Evolutionary conservation across 495 filamentous ascomycete species (phyloP).

Genomic region (Neurospora terricola): DNA sequence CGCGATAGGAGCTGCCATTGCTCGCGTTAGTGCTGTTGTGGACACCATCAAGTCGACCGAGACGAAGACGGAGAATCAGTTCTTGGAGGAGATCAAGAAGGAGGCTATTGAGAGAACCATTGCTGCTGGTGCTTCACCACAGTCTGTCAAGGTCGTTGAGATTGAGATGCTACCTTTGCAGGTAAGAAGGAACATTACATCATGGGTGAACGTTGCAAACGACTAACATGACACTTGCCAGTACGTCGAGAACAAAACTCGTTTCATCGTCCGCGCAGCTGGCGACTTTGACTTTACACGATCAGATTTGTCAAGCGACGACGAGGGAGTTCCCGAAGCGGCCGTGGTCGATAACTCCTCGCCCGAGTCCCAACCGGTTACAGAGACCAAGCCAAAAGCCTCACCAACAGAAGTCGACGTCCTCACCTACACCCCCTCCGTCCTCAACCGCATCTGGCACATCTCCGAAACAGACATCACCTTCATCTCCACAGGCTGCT

Average conservation of each 20-base stretch:
- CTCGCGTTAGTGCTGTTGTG: slow-evolving; percentile 38
- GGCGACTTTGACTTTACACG: slow-evolving; percentile 40
- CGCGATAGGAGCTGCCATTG: slow-evolving; percentile 47
- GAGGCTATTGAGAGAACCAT: slow-evolving; percentile 24
- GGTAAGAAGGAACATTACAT: slow-evolving; percentile 1
- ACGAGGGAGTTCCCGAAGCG: background rate
- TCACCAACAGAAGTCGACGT: slow-evolving; percentile 27
- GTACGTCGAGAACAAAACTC: slow-evolving; percentile 42
- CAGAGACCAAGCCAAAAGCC: slow-evolving; percentile 4
- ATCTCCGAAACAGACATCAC: slow-evolving; percentile 44
- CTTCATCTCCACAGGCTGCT: slow-evolving; percentile 50
- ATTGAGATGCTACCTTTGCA: slow-evolving; percentile 14
- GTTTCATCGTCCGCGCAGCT: slow-evolving; percentile 40
- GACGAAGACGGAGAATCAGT: slow-evolving; percentile 14
- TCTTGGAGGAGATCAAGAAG: slow-evolving; percentile 20
- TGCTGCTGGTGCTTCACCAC: slow-evolving; percentile 32
- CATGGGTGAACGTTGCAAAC: background rate
- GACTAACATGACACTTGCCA: slow-evolving; percentile 1
- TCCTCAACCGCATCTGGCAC: slow-evolving; percentile 44
- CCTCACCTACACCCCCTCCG: slow-evolving; percentile 37
- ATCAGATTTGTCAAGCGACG: slow-evolving; percentile 15
- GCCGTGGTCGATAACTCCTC: slow-evolving; percentile 5
- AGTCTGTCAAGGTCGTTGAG: slow-evolving; percentile 16
- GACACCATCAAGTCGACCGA: slow-evolving; percentile 28
- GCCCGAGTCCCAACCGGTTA: slow-evolving; percentile 13